Percentiles rank a stretch among this genome's conserved stretches.
Evolutionary conservation across 2,329 filamentous ascomycete genomes (phyloP).

Genomic region (Ascochyta lentis): DNA sequence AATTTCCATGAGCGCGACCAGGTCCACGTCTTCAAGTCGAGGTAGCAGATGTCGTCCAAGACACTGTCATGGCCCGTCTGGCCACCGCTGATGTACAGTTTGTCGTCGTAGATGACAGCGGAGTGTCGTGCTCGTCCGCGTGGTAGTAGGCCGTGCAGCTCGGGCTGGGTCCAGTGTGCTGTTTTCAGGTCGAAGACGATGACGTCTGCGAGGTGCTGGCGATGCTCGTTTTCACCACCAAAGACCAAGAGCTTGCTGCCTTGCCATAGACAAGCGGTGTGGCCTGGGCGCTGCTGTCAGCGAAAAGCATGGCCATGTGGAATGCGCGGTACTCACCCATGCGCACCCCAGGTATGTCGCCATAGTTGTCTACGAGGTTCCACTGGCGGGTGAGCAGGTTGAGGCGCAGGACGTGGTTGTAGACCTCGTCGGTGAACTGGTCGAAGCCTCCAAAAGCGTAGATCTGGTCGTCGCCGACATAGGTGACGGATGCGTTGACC

Average conservation of each 20-base stretch:
- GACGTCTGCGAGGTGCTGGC: constrained; percentile 92
- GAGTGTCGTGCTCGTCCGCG: constrained; percentile 92
- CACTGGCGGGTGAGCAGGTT: constrained; percentile 89
- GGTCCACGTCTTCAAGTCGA: constrained; percentile 95
- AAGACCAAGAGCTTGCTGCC: constrained; percentile 96
- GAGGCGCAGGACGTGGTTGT: constrained; percentile 92
- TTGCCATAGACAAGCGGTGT: constrained; percentile 92
- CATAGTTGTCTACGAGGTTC: constrained; percentile 97
- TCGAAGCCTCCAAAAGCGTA: constrained; percentile 99
- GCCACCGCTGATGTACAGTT: constrained; percentile 94
- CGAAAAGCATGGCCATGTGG: neutral
- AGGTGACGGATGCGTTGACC: constrained; percentile 98
- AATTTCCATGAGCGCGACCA: constrained; percentile 98
- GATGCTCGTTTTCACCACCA: constrained; percentile 96
- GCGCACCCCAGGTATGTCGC: constrained; percentile 93
- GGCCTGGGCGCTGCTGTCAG: constrained; percentile 63
- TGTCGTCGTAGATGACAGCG: constrained; percentile 93
- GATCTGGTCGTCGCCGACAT: constrained; percentile 95
- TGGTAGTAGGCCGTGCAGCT: constrained; percentile 82
- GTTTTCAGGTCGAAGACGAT: constrained; percentile 96
- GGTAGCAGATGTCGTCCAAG: constrained; percentile 93
- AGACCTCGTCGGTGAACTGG: constrained; percentile 98
- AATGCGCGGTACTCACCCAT: constrained; percentile 71
- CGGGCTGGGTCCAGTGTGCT: constrained; percentile 92
- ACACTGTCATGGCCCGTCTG: constrained; percentile 94